These are phyloP conservation scores for Grosmannia clavigera DNA, from an alignment of 2,329 filamentous ascomycete species.

Conservation along the genomic window DNA sequence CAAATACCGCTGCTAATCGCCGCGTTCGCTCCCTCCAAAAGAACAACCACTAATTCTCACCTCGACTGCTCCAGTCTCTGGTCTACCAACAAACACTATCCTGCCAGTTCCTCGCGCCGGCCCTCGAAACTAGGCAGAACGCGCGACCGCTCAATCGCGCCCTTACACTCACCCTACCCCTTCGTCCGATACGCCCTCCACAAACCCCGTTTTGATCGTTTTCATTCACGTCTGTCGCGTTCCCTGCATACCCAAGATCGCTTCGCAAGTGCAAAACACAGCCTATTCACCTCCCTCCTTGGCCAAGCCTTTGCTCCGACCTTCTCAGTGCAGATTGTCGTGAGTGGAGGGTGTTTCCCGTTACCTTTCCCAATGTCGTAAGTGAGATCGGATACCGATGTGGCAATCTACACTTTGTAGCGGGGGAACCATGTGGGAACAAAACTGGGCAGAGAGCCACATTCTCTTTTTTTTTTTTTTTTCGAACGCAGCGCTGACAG, in stretches of 20 bases:
- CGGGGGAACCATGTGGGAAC: not conserved
- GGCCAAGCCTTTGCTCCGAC: constrained; percentile 29
- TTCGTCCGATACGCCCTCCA: not conserved
- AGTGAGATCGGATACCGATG: constrained; percentile 10
- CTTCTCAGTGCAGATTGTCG: constrained; percentile 31
- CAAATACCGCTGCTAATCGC: not conserved
- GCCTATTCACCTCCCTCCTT: not conserved
- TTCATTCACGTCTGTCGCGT: not conserved
- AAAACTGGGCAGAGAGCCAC: not conserved
- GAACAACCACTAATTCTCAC: not conserved
- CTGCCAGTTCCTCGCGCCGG: not conserved
- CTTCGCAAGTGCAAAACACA: not conserved
- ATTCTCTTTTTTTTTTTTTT: not conserved
- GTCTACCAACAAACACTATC: not conserved
- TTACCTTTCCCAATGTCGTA: constrained; percentile 24
- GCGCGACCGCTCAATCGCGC: not conserved
- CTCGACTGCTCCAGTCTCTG: not conserved
- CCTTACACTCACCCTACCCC: not conserved
- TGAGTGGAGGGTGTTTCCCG: constrained; percentile 29
- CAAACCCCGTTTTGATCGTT: too few species aligned
- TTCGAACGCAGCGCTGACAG: not conserved
- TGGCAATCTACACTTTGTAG: not conserved
- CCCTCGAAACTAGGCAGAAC: not conserved
- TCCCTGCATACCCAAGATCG: not conserved
- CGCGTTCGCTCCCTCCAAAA: not conserved